phyloP scores from a whole-genome alignment of 441 rosid genomes.

The Populus hybrid region DNA sequence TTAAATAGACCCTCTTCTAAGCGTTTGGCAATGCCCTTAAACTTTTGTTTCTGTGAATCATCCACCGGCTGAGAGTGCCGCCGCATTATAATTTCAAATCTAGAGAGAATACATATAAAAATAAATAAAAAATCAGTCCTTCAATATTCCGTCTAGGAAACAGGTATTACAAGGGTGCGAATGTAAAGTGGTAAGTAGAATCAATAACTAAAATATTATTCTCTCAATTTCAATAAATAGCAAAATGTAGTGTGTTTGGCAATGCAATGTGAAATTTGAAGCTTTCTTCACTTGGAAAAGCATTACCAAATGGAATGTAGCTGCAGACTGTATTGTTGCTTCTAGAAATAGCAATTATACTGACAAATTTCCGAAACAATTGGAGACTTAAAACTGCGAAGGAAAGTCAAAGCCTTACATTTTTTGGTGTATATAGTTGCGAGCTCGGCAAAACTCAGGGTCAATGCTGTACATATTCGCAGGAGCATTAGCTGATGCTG shows the following conservation, averaged over 20 bases:
- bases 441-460: slow-evolving; percentile 48
- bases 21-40: slow-evolving; percentile 75
- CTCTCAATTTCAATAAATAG: not conserved
- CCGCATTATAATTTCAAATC: slow-evolving; percentile 50
- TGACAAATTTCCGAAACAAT: not conserved
- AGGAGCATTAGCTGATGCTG: slow-evolving; percentile 38
- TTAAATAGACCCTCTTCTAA: slow-evolving; percentile 90
- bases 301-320: not conserved
- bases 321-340: not conserved
- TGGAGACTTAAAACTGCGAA: not conserved
- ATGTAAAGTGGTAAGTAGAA: not conserved
- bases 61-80: slow-evolving; percentile 50
- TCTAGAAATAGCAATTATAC: not conserved
- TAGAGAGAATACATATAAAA: slow-evolving; percentile 25
- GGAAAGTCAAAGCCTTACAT: slow-evolving; percentile 47
- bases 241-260: not conserved
- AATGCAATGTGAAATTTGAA: not conserved
- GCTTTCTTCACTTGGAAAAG: not conserved
- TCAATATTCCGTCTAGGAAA: not conserved
- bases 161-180: not conserved
- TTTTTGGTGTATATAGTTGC: slow-evolving; percentile 46
- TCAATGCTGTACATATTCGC: slow-evolving; percentile 25
- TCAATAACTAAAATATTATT: no score
- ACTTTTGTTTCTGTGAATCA: slow-evolving; percentile 53
- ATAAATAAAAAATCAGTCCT: slow-evolving; percentile 1